Evolutionary conservation across 1,139 yeast species (phyloP).

Genomic region (Suhomyces chickasaworum): DNA sequence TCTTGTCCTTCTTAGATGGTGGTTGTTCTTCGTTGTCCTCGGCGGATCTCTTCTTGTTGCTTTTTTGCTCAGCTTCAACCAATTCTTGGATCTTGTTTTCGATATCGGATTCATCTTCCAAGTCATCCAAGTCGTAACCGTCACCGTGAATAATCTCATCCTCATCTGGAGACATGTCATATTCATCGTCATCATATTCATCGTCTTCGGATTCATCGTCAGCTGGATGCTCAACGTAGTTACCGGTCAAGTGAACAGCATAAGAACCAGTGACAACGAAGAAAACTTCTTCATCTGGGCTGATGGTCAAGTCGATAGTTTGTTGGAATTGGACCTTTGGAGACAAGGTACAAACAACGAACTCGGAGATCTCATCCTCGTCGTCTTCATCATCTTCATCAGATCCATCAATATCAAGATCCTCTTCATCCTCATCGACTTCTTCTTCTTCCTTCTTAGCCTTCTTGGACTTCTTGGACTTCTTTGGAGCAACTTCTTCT

Average conservation of each 20-base stretch:
- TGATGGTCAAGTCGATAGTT: conserved; percentile 82
- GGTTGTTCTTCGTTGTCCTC: conserved; percentile 26
- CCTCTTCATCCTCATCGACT: conserved; percentile 51
- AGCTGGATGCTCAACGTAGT: conserved; percentile 93
- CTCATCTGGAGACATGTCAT: conserved; percentile 90
- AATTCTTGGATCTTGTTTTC: conserved; percentile 60
- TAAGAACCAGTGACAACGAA: conserved; percentile 96
- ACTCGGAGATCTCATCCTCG: conserved; percentile 68
- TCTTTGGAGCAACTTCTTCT: conserved; percentile 32
- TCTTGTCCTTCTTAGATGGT: conserved; percentile 46
- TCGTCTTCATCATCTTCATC: conserved; percentile 53
- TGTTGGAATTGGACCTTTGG: conserved; percentile 89
- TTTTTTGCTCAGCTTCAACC: conserved; percentile 51
- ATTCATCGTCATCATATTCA: conserved; percentile 61
- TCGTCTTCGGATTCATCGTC: conserved; percentile 65
- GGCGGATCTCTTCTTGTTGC: conserved; percentile 38
- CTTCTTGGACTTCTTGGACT: conserved; percentile 25
- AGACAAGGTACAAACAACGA: conserved; percentile 83
- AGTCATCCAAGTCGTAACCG: conserved; percentile 59
- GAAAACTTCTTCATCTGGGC: conserved; percentile 91
- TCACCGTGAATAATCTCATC: conserved; percentile 61
- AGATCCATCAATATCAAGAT: conserved; percentile 58
- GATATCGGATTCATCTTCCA: conserved; percentile 59
- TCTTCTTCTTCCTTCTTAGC: conserved; percentile 27
- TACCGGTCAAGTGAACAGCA: conserved; percentile 90